Percentiles rank a stretch among this genome's conserved stretches.
Conservation (phyloP, 441 rosid genomes). For the Pelargonium cotyledonis region DNA sequence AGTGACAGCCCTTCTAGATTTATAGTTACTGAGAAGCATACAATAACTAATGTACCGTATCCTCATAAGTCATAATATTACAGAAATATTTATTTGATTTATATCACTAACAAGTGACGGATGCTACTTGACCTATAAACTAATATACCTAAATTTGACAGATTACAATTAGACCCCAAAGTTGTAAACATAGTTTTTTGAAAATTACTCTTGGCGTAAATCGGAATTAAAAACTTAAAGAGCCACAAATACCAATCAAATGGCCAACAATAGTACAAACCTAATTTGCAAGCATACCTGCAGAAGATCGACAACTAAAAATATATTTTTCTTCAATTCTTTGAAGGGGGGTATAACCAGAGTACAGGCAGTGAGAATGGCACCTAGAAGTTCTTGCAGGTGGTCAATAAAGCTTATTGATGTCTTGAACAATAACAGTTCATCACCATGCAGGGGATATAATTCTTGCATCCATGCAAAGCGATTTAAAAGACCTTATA, state of each 20-base stretch:
- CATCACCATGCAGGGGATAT: constrained; percentile 57
- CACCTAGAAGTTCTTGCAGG: constrained; percentile 78
- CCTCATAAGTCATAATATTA: background rate
- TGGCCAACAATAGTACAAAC: background rate
- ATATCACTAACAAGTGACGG: background rate
- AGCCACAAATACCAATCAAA: constrained; percentile 5
- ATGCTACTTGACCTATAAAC: background rate
- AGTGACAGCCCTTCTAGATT: background rate
- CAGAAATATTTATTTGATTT: background rate
- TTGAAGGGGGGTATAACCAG: constrained; percentile 62
- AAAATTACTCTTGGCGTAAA: background rate
- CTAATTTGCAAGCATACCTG: constrained; percentile 41
- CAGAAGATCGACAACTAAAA: constrained; percentile 46
- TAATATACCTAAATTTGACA: background rate
- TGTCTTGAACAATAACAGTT: constrained; percentile 69
- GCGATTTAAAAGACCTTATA: constrained; percentile 76
- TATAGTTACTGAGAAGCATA: background rate
- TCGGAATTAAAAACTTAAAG: constrained; percentile 4
- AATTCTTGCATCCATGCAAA: constrained; percentile 81
- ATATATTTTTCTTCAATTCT: constrained; percentile 41
- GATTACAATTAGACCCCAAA: background rate
- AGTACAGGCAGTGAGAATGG: constrained; percentile 56
- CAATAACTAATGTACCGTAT: background rate
- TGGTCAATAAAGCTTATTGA: constrained; percentile 85
- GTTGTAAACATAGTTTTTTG: background rate